Conservation (phyloP, 2,329 filamentous ascomycete species). For the Alternaria panax region DNA sequence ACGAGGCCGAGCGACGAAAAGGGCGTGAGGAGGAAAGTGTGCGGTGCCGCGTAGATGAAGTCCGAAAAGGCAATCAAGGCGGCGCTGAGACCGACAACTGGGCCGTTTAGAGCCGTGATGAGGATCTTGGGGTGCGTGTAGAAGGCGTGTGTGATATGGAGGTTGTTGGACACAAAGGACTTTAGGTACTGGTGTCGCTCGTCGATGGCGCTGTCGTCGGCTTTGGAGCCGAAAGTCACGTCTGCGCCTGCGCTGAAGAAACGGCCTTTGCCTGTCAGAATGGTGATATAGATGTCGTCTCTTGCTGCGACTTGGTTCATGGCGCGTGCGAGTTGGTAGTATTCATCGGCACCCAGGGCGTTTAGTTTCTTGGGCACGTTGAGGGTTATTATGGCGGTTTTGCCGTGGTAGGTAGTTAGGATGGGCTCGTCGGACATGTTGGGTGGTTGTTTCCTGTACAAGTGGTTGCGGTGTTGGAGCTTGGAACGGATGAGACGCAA, state of each 20-base stretch:
- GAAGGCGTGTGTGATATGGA: slow-evolving; percentile 88
- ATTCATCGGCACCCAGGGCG: slow-evolving; percentile 74
- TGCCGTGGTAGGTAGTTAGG: slow-evolving; percentile 69
- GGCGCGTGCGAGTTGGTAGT: slow-evolving; percentile 77
- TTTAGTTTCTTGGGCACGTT: slow-evolving; percentile 88
- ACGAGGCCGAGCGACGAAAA: slow-evolving; percentile 91
- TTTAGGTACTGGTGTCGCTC: slow-evolving; percentile 68
- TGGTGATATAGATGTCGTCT: slow-evolving; percentile 83
- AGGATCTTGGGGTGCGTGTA: slow-evolving; percentile 95
- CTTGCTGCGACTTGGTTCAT: slow-evolving; percentile 79
- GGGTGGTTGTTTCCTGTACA: background rate
- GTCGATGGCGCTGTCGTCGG: slow-evolving; percentile 44
- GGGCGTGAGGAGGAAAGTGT: slow-evolving; percentile 86
- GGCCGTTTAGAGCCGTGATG: slow-evolving; percentile 88
- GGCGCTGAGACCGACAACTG: slow-evolving; percentile 85
- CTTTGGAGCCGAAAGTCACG: slow-evolving; percentile 65
- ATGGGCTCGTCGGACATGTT: slow-evolving; percentile 57
- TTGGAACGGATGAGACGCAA: background rate
- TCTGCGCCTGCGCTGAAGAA: slow-evolving; percentile 94
- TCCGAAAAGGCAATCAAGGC: slow-evolving; percentile 84
- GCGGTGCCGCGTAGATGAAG: slow-evolving; percentile 85
- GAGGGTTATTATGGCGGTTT: slow-evolving; percentile 84
- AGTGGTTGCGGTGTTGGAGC: background rate
- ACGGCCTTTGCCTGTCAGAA: slow-evolving; percentile 80
- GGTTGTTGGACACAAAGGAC: slow-evolving; percentile 82